These are phyloP conservation scores for Pleurotus platypus DNA, from an alignment of 768 basidiomycete genomes.

Conservation along the genomic window DNA sequence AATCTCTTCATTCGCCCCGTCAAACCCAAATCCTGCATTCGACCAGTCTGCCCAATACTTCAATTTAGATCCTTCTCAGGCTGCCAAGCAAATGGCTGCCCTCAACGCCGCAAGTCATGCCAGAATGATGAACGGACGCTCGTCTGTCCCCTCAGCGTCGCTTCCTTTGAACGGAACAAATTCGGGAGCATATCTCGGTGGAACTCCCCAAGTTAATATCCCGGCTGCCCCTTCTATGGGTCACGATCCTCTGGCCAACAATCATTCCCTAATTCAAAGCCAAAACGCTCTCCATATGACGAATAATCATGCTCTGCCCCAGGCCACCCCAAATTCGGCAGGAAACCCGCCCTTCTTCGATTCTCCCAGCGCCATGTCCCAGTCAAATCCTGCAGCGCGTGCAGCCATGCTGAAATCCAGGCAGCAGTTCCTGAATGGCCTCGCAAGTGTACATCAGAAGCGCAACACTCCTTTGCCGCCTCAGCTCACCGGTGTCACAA, in stretches of 20 bases:
- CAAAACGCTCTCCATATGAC: constrained; percentile 43
- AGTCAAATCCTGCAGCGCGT: constrained; percentile 27
- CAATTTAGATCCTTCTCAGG: constrained; percentile 61
- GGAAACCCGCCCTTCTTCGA: constrained; percentile 41
- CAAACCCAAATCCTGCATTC: constrained; percentile 12
- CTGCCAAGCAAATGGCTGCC: constrained; percentile 80
- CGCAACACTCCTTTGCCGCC: constrained; percentile 70
- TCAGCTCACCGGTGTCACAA: constrained; percentile 57
- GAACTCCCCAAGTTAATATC: constrained; percentile 45
- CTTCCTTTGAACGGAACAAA: constrained; percentile 51
- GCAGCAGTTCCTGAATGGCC: constrained; percentile 55
- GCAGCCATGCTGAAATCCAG: constrained; percentile 39
- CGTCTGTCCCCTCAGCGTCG: constrained; percentile 25
- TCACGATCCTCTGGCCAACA: constrained; percentile 38
- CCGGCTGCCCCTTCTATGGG: constrained; percentile 27
- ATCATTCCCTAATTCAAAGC: constrained; percentile 17
- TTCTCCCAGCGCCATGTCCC: constrained; percentile 30
- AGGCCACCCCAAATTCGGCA: constrained; percentile 30
- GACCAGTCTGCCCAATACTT: constrained; percentile 38
- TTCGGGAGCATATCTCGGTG: constrained; percentile 67
- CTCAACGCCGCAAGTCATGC: constrained; percentile 62
- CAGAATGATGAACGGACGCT: constrained; percentile 52
- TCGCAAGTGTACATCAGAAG: constrained; percentile 57
- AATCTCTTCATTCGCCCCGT: constrained; percentile 21
- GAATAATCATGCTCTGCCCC: constrained; percentile 32